Evolutionary conservation across 768 basidiomycete genomes (phyloP).

Genomic region (Trametes elegans): DNA sequence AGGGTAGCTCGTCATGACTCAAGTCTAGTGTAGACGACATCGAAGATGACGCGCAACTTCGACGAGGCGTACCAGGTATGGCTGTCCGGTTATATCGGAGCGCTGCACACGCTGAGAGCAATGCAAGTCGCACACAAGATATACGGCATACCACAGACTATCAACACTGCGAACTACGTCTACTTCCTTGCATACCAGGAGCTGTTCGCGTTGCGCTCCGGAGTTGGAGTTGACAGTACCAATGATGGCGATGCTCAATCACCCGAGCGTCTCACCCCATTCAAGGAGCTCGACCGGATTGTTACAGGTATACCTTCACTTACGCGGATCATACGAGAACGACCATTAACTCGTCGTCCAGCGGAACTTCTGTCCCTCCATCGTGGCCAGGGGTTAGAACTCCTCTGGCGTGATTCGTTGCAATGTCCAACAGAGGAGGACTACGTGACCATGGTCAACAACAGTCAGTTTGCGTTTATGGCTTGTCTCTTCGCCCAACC

Average conservation of each 20-base stretch:
- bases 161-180: constrained; percentile 96
- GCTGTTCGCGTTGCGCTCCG: constrained; percentile 55
- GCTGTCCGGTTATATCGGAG: not conserved
- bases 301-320: constrained; percentile 59
- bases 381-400: constrained; percentile 91
- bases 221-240: constrained; percentile 5
- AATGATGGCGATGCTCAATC: not conserved
- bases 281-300: constrained; percentile 58
- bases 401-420: constrained; percentile 91
- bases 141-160: constrained; percentile 94
- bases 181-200: constrained; percentile 94
- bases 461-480: constrained; percentile 53
- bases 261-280: constrained; percentile 27
- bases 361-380: constrained; percentile 51
- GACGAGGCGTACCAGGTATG: constrained; percentile 80
- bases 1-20: constrained; percentile 1
- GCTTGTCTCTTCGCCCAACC: not conserved
- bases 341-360: constrained; percentile 2
- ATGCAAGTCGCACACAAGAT: constrained; percentile 85
- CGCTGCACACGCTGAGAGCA: not conserved
- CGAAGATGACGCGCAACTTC: constrained; percentile 85
- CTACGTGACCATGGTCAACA: constrained; percentile 94
- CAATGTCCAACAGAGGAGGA: constrained; percentile 93
- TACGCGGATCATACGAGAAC: not conserved
- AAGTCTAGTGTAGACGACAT: constrained; percentile 83